phyloP scores from a whole-genome alignment of 2,329 filamentous ascomycete species.

The Arthroderma sp. region DNA sequence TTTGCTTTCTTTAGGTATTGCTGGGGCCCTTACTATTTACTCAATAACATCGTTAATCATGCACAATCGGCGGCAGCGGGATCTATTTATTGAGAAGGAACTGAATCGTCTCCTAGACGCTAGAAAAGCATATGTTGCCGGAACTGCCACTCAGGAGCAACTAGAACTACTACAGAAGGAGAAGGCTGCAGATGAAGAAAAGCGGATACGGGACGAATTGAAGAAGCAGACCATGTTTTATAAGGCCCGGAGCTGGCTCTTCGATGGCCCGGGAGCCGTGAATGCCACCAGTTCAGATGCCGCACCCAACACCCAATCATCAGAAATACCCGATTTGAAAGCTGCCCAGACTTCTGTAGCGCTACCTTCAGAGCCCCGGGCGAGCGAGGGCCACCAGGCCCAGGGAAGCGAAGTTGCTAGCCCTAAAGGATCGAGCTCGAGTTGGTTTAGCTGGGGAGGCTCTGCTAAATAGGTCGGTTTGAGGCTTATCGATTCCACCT shows the following conservation, averaged over 20 bases:
- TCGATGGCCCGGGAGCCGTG: slow-evolving; percentile 20
- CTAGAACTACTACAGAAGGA: slow-evolving; percentile 36
- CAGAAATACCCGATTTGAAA: neutral
- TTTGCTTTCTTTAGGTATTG: slow-evolving; percentile 37
- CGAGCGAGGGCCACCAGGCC: neutral
- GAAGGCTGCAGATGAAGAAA: slow-evolving; percentile 32
- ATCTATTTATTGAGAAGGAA: slow-evolving; percentile 47
- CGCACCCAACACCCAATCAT: neutral
- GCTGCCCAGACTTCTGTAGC: neutral
- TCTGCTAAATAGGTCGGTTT: neutral
- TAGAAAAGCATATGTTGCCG: slow-evolving; percentile 30
- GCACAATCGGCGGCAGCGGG: slow-evolving; percentile 54
- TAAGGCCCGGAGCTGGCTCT: slow-evolving; percentile 28
- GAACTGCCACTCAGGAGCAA: slow-evolving; percentile 31
- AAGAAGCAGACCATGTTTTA: slow-evolving; percentile 30
- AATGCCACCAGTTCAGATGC: neutral
- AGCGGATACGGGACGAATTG: slow-evolving; percentile 30
- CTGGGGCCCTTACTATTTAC: slow-evolving; percentile 50
- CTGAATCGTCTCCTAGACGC: slow-evolving; percentile 33
- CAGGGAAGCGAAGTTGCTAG: neutral
- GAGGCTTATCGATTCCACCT: neutral
- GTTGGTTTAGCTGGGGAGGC: neutral
- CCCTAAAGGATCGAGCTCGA: neutral
- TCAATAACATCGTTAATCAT: slow-evolving; percentile 54
- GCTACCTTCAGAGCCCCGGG: neutral